phyloP scores from a whole-genome alignment of 2,329 filamentous ascomycete species.

The Sarocladium kiliense region DNA sequence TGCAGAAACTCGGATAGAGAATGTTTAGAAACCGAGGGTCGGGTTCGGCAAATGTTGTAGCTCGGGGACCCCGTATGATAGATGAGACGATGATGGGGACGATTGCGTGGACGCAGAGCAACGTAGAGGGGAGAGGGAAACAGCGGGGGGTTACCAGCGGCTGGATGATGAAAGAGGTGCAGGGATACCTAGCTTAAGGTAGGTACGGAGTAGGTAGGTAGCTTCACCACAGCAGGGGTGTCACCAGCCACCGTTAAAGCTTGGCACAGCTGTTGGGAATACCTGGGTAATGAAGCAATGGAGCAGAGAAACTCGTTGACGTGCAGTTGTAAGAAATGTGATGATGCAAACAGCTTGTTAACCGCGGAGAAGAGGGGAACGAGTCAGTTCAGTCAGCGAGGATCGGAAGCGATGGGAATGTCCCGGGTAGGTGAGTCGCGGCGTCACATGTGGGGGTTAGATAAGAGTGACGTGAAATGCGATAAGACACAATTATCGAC shows the following conservation, averaged over 20 bases:
- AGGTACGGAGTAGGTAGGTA: too few relatives aligned
- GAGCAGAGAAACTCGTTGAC: not conserved
- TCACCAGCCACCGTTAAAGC: not conserved
- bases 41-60: not conserved
- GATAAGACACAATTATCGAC: too few relatives aligned
- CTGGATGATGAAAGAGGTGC: conserved; percentile 8
- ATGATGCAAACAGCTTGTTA: not conserved
- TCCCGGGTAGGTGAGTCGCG: not conserved
- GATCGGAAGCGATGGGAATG: not conserved
- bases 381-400: not conserved
- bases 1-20: not conserved
- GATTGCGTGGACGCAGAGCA: not conserved
- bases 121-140: not conserved
- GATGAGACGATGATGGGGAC: conserved; percentile 3
- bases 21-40: not conserved
- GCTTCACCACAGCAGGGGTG: too few relatives aligned
- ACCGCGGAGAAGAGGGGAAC: not conserved
- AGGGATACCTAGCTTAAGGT: not conserved
- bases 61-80: not conserved
- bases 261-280: not conserved
- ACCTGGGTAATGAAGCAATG: not conserved
- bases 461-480: too few relatives aligned
- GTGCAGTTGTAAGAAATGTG: not conserved
- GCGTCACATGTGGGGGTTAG: too few relatives aligned
- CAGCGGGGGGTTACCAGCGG: not conserved